Base-by-base conservation (phyloP, 2,329 filamentous ascomycete species). In the Sclerotinia sclerotiorum region DNA sequence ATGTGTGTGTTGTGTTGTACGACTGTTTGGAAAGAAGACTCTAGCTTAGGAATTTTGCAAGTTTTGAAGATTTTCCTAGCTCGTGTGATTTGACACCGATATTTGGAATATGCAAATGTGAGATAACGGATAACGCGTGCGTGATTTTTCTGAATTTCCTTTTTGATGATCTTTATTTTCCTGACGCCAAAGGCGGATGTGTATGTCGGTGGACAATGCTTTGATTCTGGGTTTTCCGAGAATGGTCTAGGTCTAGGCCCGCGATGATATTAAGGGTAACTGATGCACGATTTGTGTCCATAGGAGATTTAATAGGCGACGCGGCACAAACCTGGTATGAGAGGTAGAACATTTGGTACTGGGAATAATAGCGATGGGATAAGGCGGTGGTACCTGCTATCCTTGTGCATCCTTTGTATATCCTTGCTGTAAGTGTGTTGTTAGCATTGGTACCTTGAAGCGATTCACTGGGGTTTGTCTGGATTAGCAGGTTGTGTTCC, bases 271-370 rank as follows among this genome's bases (percentile, higher is more conserved):
- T 62, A 42, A 49, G 19, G 27, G 19, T 48, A 57, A 65, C 35
- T 67, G 35, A 62, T 67, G 65, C 65, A 67, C 65, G 65, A 60
- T 61, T 61, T 61, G 55, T 61, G 65, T 35, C 29, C 42, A 35
- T 61, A 68, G 67, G 67, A 65, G 67, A 68, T 57, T 65, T 65
- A 68, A 52, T 68, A 65, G 67, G 54, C 67, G 51, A 68, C 21
- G 51, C 60, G 52, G 60, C 61, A 68, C 61, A 58, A 68, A 65
- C 48, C 67, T 54, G 51, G 62, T 49, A 46, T 32, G 55, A 44
- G 52, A 48, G 58, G 55, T 24, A 55, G 29, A 58, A 51, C 46
- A 35, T 49, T 52, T 65, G 51, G 49, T 65, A 65, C 61, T 65
- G 67, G 61, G 44, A 58, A 67, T 62, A 62, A n/a, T 42, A 32